Conservation (phyloP, 1,284 basidiomycete species). For the Inonotus obliquus region DNA sequence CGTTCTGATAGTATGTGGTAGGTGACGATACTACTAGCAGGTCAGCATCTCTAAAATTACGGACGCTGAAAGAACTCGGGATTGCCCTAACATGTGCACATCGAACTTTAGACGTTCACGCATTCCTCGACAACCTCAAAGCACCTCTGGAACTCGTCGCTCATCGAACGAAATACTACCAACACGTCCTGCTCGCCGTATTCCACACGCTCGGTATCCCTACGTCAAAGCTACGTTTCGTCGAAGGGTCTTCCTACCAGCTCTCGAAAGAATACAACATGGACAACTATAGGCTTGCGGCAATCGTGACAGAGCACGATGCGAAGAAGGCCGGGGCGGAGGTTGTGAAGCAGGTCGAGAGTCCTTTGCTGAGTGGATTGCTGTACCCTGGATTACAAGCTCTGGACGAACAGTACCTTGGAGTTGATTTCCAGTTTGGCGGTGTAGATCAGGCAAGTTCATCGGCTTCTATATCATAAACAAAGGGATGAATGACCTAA, state of each 20-base stretch:
- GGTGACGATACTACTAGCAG: slow-evolving; percentile 89
- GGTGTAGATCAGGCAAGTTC: slow-evolving; percentile 86
- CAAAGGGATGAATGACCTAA: slow-evolving; percentile 3
- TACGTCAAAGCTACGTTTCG: slow-evolving; percentile 77
- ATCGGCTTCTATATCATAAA: not conserved
- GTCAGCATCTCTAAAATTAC: slow-evolving; percentile 35
- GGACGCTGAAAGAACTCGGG: not conserved
- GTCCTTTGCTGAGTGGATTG: slow-evolving; percentile 85
- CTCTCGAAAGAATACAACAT: slow-evolving; percentile 89
- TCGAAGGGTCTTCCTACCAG: slow-evolving; percentile 91
- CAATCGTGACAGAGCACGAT: slow-evolving; percentile 91
- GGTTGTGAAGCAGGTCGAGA: slow-evolving; percentile 97
- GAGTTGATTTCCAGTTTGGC: slow-evolving; percentile 96
- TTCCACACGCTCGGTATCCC: slow-evolving; percentile 91
- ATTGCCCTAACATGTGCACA: not conserved
- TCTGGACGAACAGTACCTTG: slow-evolving; percentile 96
- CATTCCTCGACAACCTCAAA: slow-evolving; percentile 97
- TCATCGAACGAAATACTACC: slow-evolving; percentile 90
- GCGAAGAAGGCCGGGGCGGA: slow-evolving; percentile 99
- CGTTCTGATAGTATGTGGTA: slow-evolving; percentile 27
- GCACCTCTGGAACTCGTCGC: slow-evolving; percentile 93
- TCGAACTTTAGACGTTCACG: slow-evolving; percentile 75
- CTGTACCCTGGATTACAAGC: slow-evolving; percentile 97
- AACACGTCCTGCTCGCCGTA: slow-evolving; percentile 76
- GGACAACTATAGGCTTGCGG: slow-evolving; percentile 90